Evolutionary conservation across 2,329 filamentous ascomycete genomes (phyloP).

Genomic region (Arthrobotrys entomopaga): DNA sequence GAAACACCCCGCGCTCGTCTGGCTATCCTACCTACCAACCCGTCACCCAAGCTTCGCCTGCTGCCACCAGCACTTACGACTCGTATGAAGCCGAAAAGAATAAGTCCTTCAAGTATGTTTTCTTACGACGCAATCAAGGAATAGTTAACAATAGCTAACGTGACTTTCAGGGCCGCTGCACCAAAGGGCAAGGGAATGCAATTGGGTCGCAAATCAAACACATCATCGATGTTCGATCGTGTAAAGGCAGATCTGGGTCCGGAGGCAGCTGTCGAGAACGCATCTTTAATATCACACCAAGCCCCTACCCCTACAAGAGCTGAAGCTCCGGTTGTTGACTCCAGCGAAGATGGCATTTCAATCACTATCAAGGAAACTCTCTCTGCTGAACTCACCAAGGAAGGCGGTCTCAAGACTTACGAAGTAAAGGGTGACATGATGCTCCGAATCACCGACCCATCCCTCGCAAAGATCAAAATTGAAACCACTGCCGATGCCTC

Average conservation of each 20-base stretch:
- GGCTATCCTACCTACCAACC: conserved; percentile 90
- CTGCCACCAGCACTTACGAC: conserved; percentile 84
- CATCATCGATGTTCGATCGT: conserved; percentile 95
- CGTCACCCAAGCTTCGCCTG: conserved; percentile 70
- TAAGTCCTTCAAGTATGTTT: conserved; percentile 79
- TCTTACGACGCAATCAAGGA: neutral
- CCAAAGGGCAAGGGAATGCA: conserved; percentile 98
- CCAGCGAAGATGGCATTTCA: conserved; percentile 86
- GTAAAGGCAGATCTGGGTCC: conserved; percentile 91
- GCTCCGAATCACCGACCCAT: conserved; percentile 86
- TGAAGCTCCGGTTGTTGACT: conserved; percentile 71
- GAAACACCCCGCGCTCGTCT: conserved; percentile 72
- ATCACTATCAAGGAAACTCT: conserved; percentile 90
- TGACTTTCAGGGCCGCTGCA: conserved; percentile 67
- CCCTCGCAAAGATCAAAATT: conserved; percentile 91
- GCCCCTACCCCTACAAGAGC: conserved; percentile 63
- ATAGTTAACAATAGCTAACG: conserved; percentile 54
- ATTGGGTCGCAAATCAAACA: conserved; percentile 97
- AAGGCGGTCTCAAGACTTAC: conserved; percentile 86
- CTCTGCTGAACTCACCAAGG: conserved; percentile 84
- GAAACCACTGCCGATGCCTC: conserved; percentile 75
- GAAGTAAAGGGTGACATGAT: conserved; percentile 92
- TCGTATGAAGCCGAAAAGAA: conserved; percentile 98
- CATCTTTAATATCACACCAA: conserved; percentile 73
- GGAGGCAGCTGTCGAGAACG: conserved; percentile 75